These are phyloP conservation scores for Tulasnella sp. DNA, from an alignment of 768 basidiomycete species.

Conservation along the genomic window DNA sequence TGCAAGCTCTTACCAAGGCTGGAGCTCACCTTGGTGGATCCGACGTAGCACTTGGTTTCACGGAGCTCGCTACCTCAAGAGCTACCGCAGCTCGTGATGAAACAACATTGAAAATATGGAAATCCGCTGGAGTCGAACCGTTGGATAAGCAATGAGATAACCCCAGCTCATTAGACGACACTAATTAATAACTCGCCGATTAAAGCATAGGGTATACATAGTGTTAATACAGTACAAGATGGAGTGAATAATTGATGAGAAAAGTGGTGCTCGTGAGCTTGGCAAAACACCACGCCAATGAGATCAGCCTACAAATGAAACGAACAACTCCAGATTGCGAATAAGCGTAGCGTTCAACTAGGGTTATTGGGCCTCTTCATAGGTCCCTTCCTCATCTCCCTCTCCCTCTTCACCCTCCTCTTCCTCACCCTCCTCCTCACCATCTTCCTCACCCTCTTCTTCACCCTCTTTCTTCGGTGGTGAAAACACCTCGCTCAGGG, in stretches of 20 bases:
- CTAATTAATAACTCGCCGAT: background rate
- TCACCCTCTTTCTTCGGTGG: slow-evolving; percentile 14
- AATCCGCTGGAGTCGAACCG: slow-evolving; percentile 1
- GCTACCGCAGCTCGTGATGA: slow-evolving; percentile 31
- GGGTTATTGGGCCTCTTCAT: background rate
- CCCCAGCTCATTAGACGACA: slow-evolving; percentile 1
- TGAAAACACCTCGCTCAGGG: slow-evolving; percentile 30
- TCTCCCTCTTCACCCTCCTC: background rate
- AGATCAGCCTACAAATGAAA: background rate
- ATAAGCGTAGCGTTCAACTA: background rate
- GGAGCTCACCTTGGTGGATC: slow-evolving; percentile 42
- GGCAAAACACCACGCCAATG: background rate
- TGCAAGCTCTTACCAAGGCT: slow-evolving; percentile 51
- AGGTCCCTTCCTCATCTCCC: background rate
- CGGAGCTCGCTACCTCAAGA: slow-evolving; percentile 41
- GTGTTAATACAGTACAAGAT: background rate
- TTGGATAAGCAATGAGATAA: background rate
- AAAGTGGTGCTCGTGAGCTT: background rate
- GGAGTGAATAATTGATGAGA: background rate
- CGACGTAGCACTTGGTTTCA: slow-evolving; percentile 30
- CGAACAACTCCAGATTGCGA: background rate
- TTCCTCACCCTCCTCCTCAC: slow-evolving; percentile 24
- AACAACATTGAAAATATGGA: slow-evolving; percentile 33
- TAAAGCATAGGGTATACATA: background rate
- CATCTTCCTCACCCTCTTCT: slow-evolving; percentile 24